Conservation (phyloP, 805 yeast species). For the Ogataea dorogensis region DNA sequence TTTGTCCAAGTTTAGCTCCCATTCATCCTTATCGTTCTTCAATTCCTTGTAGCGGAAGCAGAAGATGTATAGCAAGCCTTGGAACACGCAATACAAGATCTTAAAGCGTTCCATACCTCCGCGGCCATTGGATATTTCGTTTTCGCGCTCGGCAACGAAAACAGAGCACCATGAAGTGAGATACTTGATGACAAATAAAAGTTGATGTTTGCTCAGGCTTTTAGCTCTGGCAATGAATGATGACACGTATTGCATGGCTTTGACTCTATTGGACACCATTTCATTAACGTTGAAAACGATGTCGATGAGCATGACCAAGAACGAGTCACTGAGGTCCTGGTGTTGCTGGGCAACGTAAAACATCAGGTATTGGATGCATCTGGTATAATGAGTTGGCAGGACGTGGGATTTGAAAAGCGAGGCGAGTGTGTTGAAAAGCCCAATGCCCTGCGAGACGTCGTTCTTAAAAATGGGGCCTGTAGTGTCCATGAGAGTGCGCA, state of each 20-base stretch:
- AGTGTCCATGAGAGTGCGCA: conserved; percentile 54
- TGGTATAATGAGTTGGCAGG: conserved; percentile 88
- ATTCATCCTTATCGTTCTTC: conserved; percentile 39
- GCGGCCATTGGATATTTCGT: conserved; percentile 61
- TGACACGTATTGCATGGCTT: conserved; percentile 88
- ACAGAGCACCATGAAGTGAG: conserved; percentile 80
- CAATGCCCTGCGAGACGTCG: conserved; percentile 57
- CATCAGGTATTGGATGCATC: conserved; percentile 79
- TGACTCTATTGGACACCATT: conserved; percentile 71
- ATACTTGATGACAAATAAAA: conserved; percentile 78
- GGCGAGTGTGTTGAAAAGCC: conserved; percentile 68
- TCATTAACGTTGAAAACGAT: conserved; percentile 72
- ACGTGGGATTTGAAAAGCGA: conserved; percentile 79
- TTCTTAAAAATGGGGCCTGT: conserved; percentile 51
- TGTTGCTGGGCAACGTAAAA: conserved; percentile 81
- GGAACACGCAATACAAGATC: conserved; percentile 86
- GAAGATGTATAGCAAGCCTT: conserved; percentile 85
- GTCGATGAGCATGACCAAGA: conserved; percentile 76
- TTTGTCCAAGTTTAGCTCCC: conserved; percentile 83
- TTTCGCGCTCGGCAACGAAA: conserved; percentile 80
- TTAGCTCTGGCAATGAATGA: conserved; percentile 89
- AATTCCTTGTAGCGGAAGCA: conserved; percentile 78
- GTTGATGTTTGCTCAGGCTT: conserved; percentile 65
- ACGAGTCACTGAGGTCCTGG: conserved; percentile 81
- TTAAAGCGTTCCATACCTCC: conserved; percentile 90